Conservation (phyloP, 2,329 filamentous ascomycete genomes). For the Lasiodiplodia theobromae region DNA sequence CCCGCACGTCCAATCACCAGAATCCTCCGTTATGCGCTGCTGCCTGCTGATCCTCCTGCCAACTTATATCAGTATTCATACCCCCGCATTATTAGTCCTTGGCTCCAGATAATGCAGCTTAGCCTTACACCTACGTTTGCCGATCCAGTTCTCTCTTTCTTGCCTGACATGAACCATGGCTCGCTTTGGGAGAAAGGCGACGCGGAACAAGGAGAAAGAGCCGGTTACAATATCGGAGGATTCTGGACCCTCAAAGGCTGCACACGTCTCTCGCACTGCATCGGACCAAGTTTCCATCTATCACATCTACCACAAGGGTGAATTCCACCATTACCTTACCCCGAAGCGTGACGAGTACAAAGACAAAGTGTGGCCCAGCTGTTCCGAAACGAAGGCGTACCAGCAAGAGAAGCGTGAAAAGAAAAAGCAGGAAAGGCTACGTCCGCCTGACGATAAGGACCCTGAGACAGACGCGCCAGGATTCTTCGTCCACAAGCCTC, state of each 20-base stretch:
- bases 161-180: neutral
- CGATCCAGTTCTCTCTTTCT: neutral
- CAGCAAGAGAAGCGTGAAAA: constrained; percentile 31
- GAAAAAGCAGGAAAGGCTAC: constrained; percentile 29
- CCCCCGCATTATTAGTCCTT: neutral
- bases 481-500: constrained; percentile 43
- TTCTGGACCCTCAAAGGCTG: too few species aligned
- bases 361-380: constrained; percentile 33
- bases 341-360: constrained; percentile 33
- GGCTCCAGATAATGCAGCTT: neutral
- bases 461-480: constrained; percentile 21
- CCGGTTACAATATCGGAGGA: neutral
- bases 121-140: neutral
- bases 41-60: neutral
- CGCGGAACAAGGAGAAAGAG: neutral
- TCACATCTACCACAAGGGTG: constrained; percentile 38
- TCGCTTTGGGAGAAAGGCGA: neutral
- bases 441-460: neutral
- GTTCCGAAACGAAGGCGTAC: constrained; percentile 30
- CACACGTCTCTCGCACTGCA: neutral
- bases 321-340: constrained; percentile 34
- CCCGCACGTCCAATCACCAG: neutral
- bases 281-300: constrained; percentile 31
- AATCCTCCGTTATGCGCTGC: neutral
- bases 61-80: neutral